Percentiles rank a stretch among this genome's conserved stretches.
Evolutionary conservation across 2,329 filamentous ascomycete species (phyloP).

Genomic region (Leptodontidium sp.): DNA sequence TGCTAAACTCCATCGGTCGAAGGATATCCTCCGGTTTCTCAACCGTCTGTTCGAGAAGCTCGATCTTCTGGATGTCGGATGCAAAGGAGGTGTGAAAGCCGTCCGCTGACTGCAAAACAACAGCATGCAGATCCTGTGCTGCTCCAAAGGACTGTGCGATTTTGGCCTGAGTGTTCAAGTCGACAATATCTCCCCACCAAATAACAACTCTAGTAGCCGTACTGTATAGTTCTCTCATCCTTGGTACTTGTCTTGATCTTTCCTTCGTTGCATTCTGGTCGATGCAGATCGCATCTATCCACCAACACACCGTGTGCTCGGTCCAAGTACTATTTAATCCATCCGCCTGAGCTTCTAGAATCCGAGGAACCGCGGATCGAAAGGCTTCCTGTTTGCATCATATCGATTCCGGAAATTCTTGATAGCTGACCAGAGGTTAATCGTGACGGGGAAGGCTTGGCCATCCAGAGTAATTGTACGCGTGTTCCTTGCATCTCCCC

Average conservation of each 20-base stretch:
- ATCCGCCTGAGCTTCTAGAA: not conserved
- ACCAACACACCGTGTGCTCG: not conserved
- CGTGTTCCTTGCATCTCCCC: not conserved
- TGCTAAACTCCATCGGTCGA: not conserved
- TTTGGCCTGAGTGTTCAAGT: too few relatives aligned
- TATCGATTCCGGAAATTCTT: not conserved
- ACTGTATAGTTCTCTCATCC: not conserved
- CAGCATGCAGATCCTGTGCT: not conserved
- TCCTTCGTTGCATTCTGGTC: not conserved
- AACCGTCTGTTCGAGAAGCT: not conserved
- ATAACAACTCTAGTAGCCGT: slow-evolving; percentile 1
- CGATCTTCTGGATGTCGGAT: not conserved
- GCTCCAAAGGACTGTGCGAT: not conserved
- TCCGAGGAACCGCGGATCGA: not conserved
- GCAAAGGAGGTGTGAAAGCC: not conserved
- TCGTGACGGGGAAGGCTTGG: not conserved
- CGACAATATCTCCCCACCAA: not conserved
- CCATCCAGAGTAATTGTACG: not conserved
- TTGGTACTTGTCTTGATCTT: not conserved
- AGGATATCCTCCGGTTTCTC: not conserved
- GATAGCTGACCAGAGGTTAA: not conserved
- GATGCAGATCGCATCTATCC: slow-evolving; percentile 9
- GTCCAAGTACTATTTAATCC: not conserved
- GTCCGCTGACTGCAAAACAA: not conserved
- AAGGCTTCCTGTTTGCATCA: not conserved